Evolutionary conservation across 495 filamentous ascomycete genomes (phyloP), one percentile per base, ranked within the genome.

Genomic region (Paragyromitra xinjiangensis): DNA sequence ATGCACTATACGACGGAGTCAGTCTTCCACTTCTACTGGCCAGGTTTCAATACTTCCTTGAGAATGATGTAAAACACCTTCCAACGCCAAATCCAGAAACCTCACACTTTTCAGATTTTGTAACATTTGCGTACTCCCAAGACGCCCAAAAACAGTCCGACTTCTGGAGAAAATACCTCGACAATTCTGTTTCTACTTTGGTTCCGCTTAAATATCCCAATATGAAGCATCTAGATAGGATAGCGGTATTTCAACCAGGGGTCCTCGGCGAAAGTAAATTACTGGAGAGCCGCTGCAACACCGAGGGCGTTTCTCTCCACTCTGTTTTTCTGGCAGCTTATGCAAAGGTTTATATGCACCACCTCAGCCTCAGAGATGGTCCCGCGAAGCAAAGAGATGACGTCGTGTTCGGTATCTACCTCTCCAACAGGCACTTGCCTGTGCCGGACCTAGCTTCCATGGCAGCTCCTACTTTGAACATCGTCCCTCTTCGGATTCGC

Each of bases 1-100:
- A 91, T 79, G 87, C 87, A 12, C 77, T 90, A 1, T 91, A 91
- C 77, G 90, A 92, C 73, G 87, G 86, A 9, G 85, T 89, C 73
- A 87, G 87, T 62, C 82, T 91, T 55, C 86, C 85, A 12, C 77
- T 85, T 1, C 69, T 91, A 14, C 78, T 89, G 1, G 61, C 84
- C 7, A 82, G 86, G 59, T 83, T 89, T 2, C 69, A 86, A 70
- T 56, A 71, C 5, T 83, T 85, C 6, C 86, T 86, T 64, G 77
- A 82, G n/a, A 71, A 59, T 4, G 39, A 64, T 14, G 16, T 42
- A 34, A 62, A 24, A 24, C 61, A 73, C 83, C 72, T 55, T 67
- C 37, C 75, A 81, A 55, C 63, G 2, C 51, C 65, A 39, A 56
- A 72, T 2, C 24, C 62, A 4, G 68, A 74, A 42, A 45, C 37